These are phyloP conservation scores for Vigna trinervia DNA, from an alignment of 306 rosid species.

Conservation along the genomic window DNA sequence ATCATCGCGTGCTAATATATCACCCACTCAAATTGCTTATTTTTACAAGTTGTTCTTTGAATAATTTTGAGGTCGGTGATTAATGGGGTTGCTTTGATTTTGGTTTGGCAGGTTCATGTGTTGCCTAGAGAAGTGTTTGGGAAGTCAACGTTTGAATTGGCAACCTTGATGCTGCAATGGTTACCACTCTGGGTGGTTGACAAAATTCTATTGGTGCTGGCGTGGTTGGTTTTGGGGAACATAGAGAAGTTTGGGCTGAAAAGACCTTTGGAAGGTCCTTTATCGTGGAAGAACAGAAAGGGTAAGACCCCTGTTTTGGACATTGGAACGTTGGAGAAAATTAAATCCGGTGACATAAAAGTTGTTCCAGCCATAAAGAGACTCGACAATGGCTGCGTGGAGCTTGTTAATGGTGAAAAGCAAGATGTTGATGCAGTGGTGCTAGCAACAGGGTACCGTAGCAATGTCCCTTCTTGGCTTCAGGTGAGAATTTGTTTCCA, in stretches of 20 bases:
- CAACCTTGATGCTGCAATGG: constrained; percentile 77
- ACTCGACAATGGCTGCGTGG: constrained; percentile 50
- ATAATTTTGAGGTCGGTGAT: constrained; percentile 8
- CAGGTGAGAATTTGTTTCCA: constrained; percentile 63
- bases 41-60: neutral
- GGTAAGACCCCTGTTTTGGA: constrained; percentile 98
- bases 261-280: constrained; percentile 79
- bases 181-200: constrained; percentile 85
- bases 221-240: constrained; percentile 78
- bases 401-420: constrained; percentile 65
- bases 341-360: constrained; percentile 78
- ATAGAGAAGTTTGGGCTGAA: constrained; percentile 70
- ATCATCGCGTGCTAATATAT: neutral
- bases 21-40: no score
- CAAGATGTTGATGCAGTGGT: constrained; percentile 68
- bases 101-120: constrained; percentile 72
- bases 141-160: constrained; percentile 84
- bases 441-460: constrained; percentile 89
- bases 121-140: constrained; percentile 79
- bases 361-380: constrained; percentile 80
- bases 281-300: constrained; percentile 68
- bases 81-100: constrained; percentile 50
- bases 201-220: constrained; percentile 62
- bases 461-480: constrained; percentile 98
- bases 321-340: constrained; percentile 77